These are phyloP conservation scores for Colletotrichum eleusines DNA, from an alignment of 2,329 filamentous ascomycete genomes.

Conservation along the genomic window DNA sequence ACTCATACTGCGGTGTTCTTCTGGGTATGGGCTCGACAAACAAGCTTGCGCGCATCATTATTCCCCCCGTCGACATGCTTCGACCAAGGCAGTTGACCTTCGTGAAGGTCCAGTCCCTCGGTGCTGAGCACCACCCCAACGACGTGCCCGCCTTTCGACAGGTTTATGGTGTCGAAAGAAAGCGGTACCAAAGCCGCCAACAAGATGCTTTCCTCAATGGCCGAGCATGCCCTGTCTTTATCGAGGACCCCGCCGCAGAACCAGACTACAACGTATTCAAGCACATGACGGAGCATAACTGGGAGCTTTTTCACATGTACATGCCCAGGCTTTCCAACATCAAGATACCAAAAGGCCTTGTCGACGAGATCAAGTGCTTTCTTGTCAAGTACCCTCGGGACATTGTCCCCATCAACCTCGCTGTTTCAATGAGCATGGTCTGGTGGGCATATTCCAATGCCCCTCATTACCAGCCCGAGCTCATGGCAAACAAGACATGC, in stretches of 20 bases:
- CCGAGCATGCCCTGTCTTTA: neutral
- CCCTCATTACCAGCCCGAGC: neutral
- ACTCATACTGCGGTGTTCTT: neutral
- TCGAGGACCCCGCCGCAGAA: neutral
- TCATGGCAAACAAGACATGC: neutral
- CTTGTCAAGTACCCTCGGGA: neutral
- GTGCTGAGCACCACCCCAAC: neutral
- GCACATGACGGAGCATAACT: neutral
- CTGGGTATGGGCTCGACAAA: neutral
- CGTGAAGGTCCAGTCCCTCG: slow-evolving; percentile 1
- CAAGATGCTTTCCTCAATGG: neutral
- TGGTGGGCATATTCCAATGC: neutral
- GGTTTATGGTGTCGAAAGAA: neutral
- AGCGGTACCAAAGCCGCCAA: neutral
- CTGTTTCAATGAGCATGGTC: neutral
- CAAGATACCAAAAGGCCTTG: neutral
- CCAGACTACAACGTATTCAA: neutral
- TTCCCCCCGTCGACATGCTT: slow-evolving; percentile 20
- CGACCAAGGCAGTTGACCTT: slow-evolving; percentile 1
- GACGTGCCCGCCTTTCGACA: neutral
- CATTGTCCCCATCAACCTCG: neutral
- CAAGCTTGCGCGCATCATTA: neutral
- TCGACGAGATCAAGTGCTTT: neutral
- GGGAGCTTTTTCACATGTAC: neutral
- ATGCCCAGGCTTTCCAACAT: slow-evolving; percentile 5